Evolutionary conservation across 305 asterid species (phyloP), one percentile per base, ranked within the genome.

Genomic region (Striga hermonthica): DNA sequence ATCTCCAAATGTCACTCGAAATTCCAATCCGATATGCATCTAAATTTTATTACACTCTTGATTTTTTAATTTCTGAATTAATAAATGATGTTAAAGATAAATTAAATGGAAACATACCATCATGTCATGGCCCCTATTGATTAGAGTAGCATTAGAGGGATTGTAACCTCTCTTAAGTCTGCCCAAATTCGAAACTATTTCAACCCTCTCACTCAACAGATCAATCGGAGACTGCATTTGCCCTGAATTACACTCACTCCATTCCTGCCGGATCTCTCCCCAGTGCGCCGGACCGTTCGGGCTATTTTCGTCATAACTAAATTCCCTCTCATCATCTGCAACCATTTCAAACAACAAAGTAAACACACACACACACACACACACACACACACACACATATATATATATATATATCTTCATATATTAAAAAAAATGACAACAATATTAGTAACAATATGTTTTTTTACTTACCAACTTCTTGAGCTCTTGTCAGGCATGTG

Each of bases 111-210:
- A 22, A 22, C 31, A 22, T 74, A 89, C 95, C 95, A 82, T 85
- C 80, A 87, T 79, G 55, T 84, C 95, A 60, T 90, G 95, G 70
- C 95, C 95, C 76, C 95, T 75, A n/a, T 87, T 87, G 35, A 72
- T 53, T 9, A 87, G 82, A 40, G 95, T 90, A 5, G 97, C 86
- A 72, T 81, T 70, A 10, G 87, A 73, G 9, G 85, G 65, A 40
- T 68, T 72, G 72, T 85, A 85, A n/a, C 57, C 65, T 50, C 80
- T 78, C 0, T 67, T 38, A 0, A 86, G 78, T 59, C 61, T 68
- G 9, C 89, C 88, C 75, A 83, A 73, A 53, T 77, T 60, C 0
- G 91, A 72, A 1, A 76, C 82, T 0, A 82, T 66, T 40, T 81
- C 64, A 62, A 84, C 92, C 68, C 90, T 84, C 12, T 77, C 31